Base-by-base conservation (phyloP, 768 basidiomycete genomes). In the Pholiota conissans region DNA sequence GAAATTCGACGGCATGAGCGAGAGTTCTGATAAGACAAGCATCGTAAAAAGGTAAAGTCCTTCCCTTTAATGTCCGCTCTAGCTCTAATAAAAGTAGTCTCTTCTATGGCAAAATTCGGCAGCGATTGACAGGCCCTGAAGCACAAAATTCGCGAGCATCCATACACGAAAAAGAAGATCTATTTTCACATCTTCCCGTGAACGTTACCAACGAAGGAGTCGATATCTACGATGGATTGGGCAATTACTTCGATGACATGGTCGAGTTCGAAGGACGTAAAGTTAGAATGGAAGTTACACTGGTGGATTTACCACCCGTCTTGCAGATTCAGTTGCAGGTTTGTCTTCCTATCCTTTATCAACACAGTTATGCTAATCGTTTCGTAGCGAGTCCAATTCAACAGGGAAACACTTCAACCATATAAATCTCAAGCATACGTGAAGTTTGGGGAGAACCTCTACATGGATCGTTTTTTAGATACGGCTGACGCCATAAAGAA, bases 341-440 rank as follows among this genome's bases (percentile, higher is more conserved):
- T 51, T 59, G 81, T 64, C 30, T 46, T 14, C 29, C 10, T 9
- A 34, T 49, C 18, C 52, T 9, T 32, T 29, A 42, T 53, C 16
- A n/a, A 29, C 22, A 10, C 35, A 37, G 32, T 9, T 18, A 10
- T 22, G 10, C 18, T 26, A 47, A 47, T 48, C 16, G 56, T 51
- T 59, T 51, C 50, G 22, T 63, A 95, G 93, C 79, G 95, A 56
- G 95, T 94, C 3, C 94, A 96, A 80, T 98, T 94, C 76, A 93
- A 98, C 68, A 84, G 93, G 8, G 89, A 93, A 63, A 93, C 90
- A 0, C 80, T 93, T 55, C 91, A 95, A 62, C 88, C 94, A 14
- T 94, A 91, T 78, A 99, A 99, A 72, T 94, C 92, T 5, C 96
- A 99, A 67, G 94, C 93, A 3, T 96, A 94, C 70, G 89, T 99